Conservation (phyloP, 345 rosid genomes). For the Erysimum cheiranthoides region DNA sequence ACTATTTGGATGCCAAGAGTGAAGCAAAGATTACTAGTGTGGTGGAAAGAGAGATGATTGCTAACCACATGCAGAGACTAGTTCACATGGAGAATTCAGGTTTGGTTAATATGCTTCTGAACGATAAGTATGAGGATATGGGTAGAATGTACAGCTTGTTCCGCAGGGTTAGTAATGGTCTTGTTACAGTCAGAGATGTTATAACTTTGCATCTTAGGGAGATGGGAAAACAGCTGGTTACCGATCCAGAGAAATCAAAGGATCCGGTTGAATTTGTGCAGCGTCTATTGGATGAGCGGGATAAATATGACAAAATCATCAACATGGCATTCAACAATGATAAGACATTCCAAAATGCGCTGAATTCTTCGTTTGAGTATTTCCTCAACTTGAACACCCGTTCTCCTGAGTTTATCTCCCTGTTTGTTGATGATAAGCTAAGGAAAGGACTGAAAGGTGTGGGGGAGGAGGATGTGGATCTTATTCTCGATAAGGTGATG, state of each 20-base stretch:
- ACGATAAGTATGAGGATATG: slow-evolving; percentile 87
- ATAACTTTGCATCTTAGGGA: slow-evolving; percentile 94
- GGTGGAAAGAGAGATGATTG: slow-evolving; percentile 97
- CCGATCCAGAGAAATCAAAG: slow-evolving; percentile 86
- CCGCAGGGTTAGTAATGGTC: slow-evolving; percentile 81
- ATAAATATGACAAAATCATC: slow-evolving; percentile 80
- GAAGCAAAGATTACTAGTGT: slow-evolving; percentile 89
- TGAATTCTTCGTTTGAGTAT: slow-evolving; percentile 88
- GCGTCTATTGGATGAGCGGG: slow-evolving; percentile 83
- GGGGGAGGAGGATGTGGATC: slow-evolving; percentile 90
- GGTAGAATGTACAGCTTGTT: slow-evolving; percentile 89
- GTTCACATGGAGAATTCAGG: slow-evolving; percentile 99
- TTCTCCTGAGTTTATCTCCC: slow-evolving; percentile 91
- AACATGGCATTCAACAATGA: slow-evolving; percentile 72
- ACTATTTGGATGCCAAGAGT: slow-evolving; percentile 86
- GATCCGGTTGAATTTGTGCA: slow-evolving; percentile 97
- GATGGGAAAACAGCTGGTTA: slow-evolving; percentile 86
- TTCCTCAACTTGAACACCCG: slow-evolving; percentile 89
- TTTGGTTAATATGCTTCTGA: slow-evolving; percentile 85
- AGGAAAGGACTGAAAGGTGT: slow-evolving; percentile 93
- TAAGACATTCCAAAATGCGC: slow-evolving; percentile 92
- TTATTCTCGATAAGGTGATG: slow-evolving; percentile 94
- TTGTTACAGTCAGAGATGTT: slow-evolving; percentile 71
- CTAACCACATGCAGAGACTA: slow-evolving; percentile 88
- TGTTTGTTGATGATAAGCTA: slow-evolving; percentile 93